Evolutionary conservation across 192 early-diverging fungal genomes (phyloP), one percentile per base, ranked within the genome.

Genomic region (Allomyces macrogynus): DNA sequence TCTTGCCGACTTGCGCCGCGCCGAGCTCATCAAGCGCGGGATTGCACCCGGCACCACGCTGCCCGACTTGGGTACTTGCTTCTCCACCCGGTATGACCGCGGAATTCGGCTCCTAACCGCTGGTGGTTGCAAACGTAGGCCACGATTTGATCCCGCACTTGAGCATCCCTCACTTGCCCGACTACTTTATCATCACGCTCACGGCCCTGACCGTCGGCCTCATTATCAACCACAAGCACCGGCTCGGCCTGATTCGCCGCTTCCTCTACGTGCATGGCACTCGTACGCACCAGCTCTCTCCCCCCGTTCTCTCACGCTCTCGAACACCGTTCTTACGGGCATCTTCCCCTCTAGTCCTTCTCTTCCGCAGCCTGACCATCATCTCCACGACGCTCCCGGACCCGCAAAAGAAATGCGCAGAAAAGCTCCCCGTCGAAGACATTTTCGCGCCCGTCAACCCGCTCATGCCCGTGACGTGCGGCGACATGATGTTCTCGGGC

Each of bases 401-500:
- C 49, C 49, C 49, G 49, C 49, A 57, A n/a, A 14, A 20, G 49
- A 14, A n/a, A 14, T 57, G 49, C 49, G 49, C 49, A n/a, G 20
- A 14, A 5, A 14, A n/a, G 3, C 16, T 20, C 12, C 49, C 49
- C 8, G 49, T n/a, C 12, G 16, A 57, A 3, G 20, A 14, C 49
- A 57, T 57, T n/a, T 57, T 57, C 49, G 16, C 16, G 16, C 49
- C 12, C 1, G 49, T 84, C 61, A 78, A 79, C 1, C 72, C 78
- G 4, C 84, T 86, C 63, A 65, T 70, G 18, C 40, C 81, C 43
- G 82, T 84, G 26, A 71, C 82, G 9, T 86, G 84, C 67, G 84
- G 84, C 26, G 84, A 86, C 62, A 77, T 76, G 23, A 86, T 84
- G 60, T 86, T 80, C 64, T 80, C 78, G 23, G 84, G 84, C 24